A percentile compares a stretch with the other conserved stretches of the same genome.
phyloP scores from a whole-genome alignment of 2,329 filamentous ascomycete species.

The Fusarium transvaalense region DNA sequence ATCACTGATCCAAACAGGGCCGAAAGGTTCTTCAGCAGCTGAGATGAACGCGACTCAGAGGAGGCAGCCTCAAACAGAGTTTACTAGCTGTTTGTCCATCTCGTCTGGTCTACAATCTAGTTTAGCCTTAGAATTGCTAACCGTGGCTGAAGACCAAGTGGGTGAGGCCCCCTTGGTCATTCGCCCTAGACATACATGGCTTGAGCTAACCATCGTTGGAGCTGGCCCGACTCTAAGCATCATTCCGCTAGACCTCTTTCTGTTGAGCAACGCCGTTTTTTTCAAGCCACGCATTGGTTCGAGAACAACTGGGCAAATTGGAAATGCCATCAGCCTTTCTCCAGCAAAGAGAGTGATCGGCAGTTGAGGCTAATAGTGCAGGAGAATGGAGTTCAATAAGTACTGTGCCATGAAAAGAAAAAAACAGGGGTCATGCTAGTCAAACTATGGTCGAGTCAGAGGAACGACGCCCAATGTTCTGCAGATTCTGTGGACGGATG shows the following conservation, averaged over 20 bases:
- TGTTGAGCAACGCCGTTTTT: neutral
- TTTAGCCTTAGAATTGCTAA: neutral
- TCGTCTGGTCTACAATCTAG: slow-evolving; percentile 1
- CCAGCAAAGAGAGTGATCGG: slow-evolving; percentile 4
- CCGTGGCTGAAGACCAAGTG: neutral
- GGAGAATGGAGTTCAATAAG: neutral
- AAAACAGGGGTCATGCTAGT: slow-evolving; percentile 15
- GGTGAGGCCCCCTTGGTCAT: neutral
- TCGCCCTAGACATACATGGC: neutral
- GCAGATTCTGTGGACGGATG: neutral
- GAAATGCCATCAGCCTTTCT: neutral
- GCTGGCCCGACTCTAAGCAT: neutral
- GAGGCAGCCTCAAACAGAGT: slow-evolving; percentile 1
- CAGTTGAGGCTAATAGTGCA: neutral
- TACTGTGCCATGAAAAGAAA: neutral
- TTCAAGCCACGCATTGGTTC: neutral
- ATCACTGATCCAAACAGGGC: neutral
- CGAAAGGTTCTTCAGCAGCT: neutral
- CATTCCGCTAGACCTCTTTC: neutral
- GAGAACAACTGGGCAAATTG: neutral
- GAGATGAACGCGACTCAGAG: slow-evolving; percentile 8
- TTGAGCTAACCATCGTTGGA: neutral
- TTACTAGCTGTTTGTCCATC: slow-evolving; percentile 5
- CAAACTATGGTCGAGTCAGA: neutral
- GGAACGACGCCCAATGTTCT: neutral